A percentile compares a stretch with the other conserved stretches of the same genome.
phyloP scores from a whole-genome alignment of 768 basidiomycete genomes.

The Erythrobasidium yunnanense region DNA sequence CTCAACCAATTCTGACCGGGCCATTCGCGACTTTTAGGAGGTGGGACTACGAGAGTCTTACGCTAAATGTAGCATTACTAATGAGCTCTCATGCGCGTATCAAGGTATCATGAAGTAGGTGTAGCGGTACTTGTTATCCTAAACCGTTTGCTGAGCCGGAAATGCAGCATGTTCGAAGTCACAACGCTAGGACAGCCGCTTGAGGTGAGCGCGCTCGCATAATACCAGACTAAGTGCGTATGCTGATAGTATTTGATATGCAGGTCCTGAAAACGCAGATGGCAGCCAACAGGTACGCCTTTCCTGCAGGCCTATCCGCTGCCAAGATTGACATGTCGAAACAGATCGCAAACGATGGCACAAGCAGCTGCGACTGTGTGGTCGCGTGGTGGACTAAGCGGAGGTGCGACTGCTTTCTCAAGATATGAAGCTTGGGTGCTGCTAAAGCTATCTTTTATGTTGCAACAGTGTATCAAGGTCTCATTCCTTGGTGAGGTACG shows the following conservation, averaged over 20 bases:
- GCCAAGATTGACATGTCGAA: neutral
- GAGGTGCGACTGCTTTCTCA: slow-evolving; percentile 44
- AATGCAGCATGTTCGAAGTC: slow-evolving; percentile 62
- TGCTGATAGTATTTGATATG: neutral
- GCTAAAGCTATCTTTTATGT: too few species aligned
- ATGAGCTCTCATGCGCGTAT: too few species aligned
- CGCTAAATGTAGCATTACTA: too few species aligned
- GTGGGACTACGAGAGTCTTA: too few species aligned
- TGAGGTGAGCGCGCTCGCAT: slow-evolving; percentile 51
- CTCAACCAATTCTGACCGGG: too few species aligned
- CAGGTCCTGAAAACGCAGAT: slow-evolving; percentile 80
- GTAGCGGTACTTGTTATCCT: neutral
- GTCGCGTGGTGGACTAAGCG: slow-evolving; percentile 75
- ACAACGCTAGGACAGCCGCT: slow-evolving; percentile 96
- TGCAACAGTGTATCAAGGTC: slow-evolving; percentile 77
- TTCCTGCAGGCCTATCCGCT: neutral
- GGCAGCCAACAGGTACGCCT: slow-evolving; percentile 72
- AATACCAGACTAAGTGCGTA: neutral
- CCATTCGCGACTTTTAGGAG: too few species aligned
- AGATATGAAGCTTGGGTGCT: neutral
- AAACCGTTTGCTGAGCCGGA: neutral
- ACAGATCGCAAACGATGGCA: slow-evolving; percentile 63
- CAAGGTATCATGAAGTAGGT: slow-evolving; percentile 26
- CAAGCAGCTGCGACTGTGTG: slow-evolving; percentile 77
- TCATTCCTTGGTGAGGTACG: slow-evolving; percentile 85